Evolutionary conservation across 2,329 filamentous ascomycete genomes (phyloP).

Genomic region (Xylariaceae sp.): DNA sequence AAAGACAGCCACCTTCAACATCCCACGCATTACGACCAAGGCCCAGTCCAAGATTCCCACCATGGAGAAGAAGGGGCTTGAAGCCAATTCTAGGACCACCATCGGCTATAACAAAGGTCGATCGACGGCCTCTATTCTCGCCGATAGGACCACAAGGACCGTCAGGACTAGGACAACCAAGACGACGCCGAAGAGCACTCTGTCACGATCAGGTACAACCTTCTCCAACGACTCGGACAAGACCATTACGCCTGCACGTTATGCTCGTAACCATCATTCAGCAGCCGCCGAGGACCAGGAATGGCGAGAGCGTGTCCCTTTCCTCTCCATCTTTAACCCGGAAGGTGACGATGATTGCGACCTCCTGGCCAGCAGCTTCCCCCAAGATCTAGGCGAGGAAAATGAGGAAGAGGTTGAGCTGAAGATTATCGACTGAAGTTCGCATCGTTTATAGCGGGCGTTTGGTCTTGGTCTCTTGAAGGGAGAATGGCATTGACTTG

Average conservation of each 20-base stretch:
- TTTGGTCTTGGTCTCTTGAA: too few species aligned
- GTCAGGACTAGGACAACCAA: conserved; percentile 16
- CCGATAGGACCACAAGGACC: conserved; percentile 28
- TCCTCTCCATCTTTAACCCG: conserved; percentile 54
- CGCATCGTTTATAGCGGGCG: too few species aligned
- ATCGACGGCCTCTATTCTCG: conserved; percentile 43
- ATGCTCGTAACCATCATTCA: conserved; percentile 27
- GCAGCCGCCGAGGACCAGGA: conserved; percentile 28
- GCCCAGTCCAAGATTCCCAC: conserved; percentile 42
- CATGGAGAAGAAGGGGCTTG: conserved; percentile 56
- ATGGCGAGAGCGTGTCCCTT: conserved; percentile 41
- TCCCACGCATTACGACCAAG: conserved; percentile 31
- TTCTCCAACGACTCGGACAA: conserved; percentile 34
- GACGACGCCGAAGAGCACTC: conserved; percentile 13
- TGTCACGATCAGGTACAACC: conserved; percentile 31
- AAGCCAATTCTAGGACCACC: conserved; percentile 71
- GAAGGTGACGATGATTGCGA: conserved; percentile 37
- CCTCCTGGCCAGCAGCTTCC: conserved; percentile 25
- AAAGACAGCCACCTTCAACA: conserved; percentile 19
- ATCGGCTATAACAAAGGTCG: conserved; percentile 82
- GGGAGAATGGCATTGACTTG: too few species aligned
- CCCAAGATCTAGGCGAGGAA: conserved; percentile 28
- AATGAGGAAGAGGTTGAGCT: conserved; percentile 54
- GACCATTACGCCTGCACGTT: conserved; percentile 46
- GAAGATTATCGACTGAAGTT: conserved; percentile 30